Conservation (phyloP, 75 land plant species). For the Azolla pinnata region DNA sequence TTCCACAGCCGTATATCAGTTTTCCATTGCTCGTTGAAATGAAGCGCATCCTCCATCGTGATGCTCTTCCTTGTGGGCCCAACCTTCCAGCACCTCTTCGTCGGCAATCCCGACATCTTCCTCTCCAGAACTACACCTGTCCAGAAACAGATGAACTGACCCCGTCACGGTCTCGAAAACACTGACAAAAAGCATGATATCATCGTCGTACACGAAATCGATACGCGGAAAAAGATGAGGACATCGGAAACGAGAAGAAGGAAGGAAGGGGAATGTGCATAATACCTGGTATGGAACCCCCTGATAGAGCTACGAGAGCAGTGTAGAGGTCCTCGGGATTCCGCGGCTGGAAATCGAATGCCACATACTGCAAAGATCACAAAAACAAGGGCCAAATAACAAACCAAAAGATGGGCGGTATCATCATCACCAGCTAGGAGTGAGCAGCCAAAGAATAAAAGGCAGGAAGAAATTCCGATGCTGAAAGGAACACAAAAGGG, state of each 20-base stretch:
- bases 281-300: constrained; percentile 30
- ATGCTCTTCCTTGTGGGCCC: constrained; percentile 22
- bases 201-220: too few species aligned
- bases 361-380: constrained; percentile 20
- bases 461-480: too few species aligned
- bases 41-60: constrained; percentile 22
- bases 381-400: neutral
- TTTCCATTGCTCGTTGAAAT: constrained; percentile 40
- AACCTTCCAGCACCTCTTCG: constrained; percentile 43
- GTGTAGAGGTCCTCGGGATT: constrained; percentile 33
- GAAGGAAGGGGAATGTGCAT: too few species aligned
- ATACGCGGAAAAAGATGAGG: too few species aligned
- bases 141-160: too few species aligned
- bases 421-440: neutral
- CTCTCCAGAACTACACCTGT: constrained; percentile 33
- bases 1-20: constrained; percentile 31
- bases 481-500: too few species aligned
- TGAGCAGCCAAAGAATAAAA: neutral
- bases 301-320: constrained; percentile 27
- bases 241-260: too few species aligned
- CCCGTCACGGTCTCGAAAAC: too few species aligned
- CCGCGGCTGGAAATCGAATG: constrained; percentile 42
- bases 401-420: neutral
- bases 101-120: constrained; percentile 40
- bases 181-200: too few species aligned